Evolutionary conservation across 176 grass and related monocot species (phyloP), one percentile per base, ranked within the genome.

Genomic region (Alopecurus myosuroides): DNA sequence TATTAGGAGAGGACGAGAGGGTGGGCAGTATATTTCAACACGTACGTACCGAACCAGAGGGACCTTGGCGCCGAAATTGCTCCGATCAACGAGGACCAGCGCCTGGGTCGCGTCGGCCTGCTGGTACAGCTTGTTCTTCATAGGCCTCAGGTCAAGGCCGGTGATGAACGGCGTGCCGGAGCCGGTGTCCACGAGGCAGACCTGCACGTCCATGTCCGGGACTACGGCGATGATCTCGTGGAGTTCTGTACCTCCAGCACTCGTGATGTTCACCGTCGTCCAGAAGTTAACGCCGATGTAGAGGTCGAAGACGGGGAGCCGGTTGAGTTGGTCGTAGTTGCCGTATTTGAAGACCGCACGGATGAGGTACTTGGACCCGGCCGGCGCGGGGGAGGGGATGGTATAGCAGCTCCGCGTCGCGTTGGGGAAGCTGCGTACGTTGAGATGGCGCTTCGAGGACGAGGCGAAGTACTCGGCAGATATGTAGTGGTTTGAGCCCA

Each of bases 141-240:
- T 35, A 0, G 91, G 91, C 86, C 94, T 84, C 9, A 94, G 25
- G 28, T 90, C 85, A 15, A 97, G 67, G 1, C 39, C 11, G 3
- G 94, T 88, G 45, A 97, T 35, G 52, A 97, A 97, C 7, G 94
- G 94, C 31, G 87, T 94, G 2, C 94, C 91, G 4, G 28, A 0
- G 34, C 85, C 85, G 1, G 74, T 95, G 81, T 90, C 84, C 15
- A 90, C 68, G 11, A 95, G 61, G 65, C 93, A 95, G 6, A 95
- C 70, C 36, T 91, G 77, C 22, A 90, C 28, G 74, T 63, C 88
- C 4, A 80, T 13, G 0, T 35, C 82, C 2, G 42, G 42, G 0
- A 82, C 75, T 3, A 86, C 64, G 0, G 45, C 65, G 6, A 89
- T 86, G 6, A 72, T 52, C 71, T 97, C 94, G 13, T 46, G 2